Percentiles rank a stretch among this genome's conserved stretches.
phyloP scores from a whole-genome alignment of 345 rosid species.

The Acer saccharum region DNA sequence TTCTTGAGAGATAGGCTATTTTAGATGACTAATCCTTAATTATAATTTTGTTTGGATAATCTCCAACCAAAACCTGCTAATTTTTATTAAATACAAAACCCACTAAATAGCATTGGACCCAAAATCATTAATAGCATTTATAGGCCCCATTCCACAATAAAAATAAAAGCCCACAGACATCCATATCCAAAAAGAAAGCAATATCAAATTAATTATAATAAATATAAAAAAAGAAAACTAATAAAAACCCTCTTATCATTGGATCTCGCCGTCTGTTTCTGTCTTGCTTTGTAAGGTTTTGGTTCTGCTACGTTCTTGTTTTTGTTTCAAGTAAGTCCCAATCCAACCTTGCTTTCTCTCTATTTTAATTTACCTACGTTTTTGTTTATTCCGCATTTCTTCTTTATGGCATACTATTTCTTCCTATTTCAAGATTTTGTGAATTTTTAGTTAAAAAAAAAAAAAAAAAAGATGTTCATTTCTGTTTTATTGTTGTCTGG shows the following conservation, averaged over 20 bases:
- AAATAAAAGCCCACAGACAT: no score
- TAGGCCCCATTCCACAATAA: no score
- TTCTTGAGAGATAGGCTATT: background rate
- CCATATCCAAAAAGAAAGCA: no score
- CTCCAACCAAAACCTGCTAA: no score
- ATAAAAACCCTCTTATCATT: conserved; percentile 4
- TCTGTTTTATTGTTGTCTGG: background rate
- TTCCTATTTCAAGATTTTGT: background rate
- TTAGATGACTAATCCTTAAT: background rate
- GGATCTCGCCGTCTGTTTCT: background rate
- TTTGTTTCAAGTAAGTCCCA: background rate
- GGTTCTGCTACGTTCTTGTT: conserved; percentile 1
- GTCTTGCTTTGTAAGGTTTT: conserved; percentile 16
- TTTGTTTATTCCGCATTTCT: background rate
- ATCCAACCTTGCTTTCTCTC: background rate
- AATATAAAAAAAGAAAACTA: background rate
- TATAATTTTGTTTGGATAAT: background rate
- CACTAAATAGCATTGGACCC: background rate
- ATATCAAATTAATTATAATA: no score
- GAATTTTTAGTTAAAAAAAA: no score
- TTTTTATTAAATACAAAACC: no score
- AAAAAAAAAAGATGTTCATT: background rate
- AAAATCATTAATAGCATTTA: no score
- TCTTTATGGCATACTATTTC: background rate
- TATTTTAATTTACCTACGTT: background rate